Conservation (phyloP, 495 filamentous ascomycete species). For the Lasiosphaeria ovina region DNA sequence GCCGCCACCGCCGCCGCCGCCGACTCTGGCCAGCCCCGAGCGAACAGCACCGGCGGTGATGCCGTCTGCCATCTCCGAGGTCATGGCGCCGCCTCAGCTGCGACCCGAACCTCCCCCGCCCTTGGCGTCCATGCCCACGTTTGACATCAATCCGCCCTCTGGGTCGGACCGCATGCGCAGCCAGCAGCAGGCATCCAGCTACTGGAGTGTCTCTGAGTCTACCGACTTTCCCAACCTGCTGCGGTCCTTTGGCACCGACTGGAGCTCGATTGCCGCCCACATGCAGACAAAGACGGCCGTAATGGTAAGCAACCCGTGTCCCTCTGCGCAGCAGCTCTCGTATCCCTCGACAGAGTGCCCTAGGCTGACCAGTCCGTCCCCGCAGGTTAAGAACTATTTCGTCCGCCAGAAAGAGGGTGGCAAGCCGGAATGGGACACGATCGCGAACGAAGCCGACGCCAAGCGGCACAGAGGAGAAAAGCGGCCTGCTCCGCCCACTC, state of each 20-base stretch:
- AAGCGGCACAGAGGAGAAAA: constrained; percentile 69
- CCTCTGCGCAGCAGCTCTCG: not conserved
- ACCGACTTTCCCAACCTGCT: constrained; percentile 77
- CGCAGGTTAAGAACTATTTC: constrained; percentile 89
- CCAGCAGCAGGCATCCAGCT: constrained; percentile 75
- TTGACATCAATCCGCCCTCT: constrained; percentile 40
- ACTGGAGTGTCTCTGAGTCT: constrained; percentile 94
- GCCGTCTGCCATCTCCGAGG: constrained; percentile 40
- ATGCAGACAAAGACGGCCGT: constrained; percentile 92
- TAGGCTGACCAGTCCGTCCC: constrained; percentile 23
- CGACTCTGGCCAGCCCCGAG: constrained; percentile 38
- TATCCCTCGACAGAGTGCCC: no score
- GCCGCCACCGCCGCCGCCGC: constrained; percentile 12
- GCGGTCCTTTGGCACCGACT: constrained; percentile 85
- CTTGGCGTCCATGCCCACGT: constrained; percentile 32
- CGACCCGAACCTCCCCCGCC: constrained; percentile 48
- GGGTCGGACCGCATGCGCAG: constrained; percentile 47
- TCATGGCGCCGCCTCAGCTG: constrained; percentile 49
- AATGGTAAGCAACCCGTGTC: constrained; percentile 64
- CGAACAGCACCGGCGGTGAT: constrained; percentile 31
- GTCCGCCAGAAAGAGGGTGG: constrained; percentile 63
- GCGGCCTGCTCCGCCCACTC: constrained; percentile 64
- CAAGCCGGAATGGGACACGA: constrained; percentile 65
- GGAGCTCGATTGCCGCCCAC: constrained; percentile 73
- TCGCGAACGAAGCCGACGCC: constrained; percentile 67